phyloP scores from a whole-genome alignment of 2,329 filamentous ascomycete species.

The Shiraia sp. region DNA sequence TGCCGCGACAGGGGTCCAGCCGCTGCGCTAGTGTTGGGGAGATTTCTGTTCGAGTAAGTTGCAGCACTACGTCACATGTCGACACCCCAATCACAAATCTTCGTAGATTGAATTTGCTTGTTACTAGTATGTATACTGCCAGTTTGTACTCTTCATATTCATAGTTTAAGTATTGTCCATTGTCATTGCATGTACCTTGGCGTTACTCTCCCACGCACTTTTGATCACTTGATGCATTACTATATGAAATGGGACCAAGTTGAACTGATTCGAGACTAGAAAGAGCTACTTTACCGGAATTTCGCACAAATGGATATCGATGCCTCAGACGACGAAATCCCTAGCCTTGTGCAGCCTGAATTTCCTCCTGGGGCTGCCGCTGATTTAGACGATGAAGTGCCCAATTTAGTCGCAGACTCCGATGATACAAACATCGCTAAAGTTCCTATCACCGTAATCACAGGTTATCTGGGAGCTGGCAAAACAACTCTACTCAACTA shows the following conservation, averaged over 20 bases:
- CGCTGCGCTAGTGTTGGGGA: conserved; percentile 7
- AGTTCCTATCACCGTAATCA: conserved; percentile 85
- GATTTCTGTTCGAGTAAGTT: conserved; percentile 6
- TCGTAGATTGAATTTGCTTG: too few relatives aligned
- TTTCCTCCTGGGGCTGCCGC: conserved; percentile 25
- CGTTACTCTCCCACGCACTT: too few relatives aligned
- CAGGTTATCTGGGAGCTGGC: conserved; percentile 89
- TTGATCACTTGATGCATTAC: too few relatives aligned
- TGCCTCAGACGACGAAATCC: conserved; percentile 37
- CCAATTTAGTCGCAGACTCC: conserved; percentile 34
- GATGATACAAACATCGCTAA: conserved; percentile 60
- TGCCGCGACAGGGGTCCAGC: conserved; percentile 18
- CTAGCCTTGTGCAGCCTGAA: conserved; percentile 60
- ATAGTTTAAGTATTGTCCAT: too few relatives aligned
- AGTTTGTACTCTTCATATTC: not conserved
- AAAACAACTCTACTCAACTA: conserved; percentile 97
- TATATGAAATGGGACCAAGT: too few relatives aligned
- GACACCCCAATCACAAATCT: not conserved
- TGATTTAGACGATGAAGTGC: conserved; percentile 23
- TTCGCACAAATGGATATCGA: conserved; percentile 29
- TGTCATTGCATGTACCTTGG: too few relatives aligned
- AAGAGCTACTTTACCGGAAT: too few relatives aligned
- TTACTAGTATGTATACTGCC: not conserved
- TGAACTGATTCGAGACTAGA: too few relatives aligned
- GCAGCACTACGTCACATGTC: conserved; percentile 7